Conservation (phyloP, 805 yeast genomes). For the Saturnispora hagleri region DNA sequence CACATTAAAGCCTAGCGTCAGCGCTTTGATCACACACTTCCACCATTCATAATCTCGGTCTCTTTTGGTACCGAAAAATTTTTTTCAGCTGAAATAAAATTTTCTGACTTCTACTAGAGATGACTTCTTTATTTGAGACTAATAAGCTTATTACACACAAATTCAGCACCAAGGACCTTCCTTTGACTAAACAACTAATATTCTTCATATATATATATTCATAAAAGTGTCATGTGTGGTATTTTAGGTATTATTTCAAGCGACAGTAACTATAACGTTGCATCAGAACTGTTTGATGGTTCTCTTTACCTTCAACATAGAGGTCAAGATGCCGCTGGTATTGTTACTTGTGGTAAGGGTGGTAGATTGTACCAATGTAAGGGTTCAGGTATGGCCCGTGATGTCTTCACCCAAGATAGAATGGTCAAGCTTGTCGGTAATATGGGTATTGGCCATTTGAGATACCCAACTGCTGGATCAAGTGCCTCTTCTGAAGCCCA, state of each 20-base stretch:
- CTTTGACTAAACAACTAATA: background rate
- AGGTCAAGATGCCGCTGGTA: constrained; percentile 99
- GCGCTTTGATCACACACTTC: too few relatives aligned
- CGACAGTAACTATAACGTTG: constrained; percentile 62
- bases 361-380: constrained; percentile 96
- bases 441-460: constrained; percentile 90
- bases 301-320: constrained; percentile 90
- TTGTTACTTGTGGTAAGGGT: constrained; percentile 87
- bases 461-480: constrained; percentile 97
- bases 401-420: constrained; percentile 82
- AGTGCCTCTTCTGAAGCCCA: constrained; percentile 95
- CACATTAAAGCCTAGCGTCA: too few relatives aligned
- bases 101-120: background rate
- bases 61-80: background rate
- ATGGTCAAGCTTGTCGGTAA: constrained; percentile 76
- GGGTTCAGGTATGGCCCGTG: constrained; percentile 98
- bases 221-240: constrained; percentile 68
- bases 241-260: constrained; percentile 81
- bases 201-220: background rate
- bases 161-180: background rate
- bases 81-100: background rate
- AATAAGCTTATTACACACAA: background rate
- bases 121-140: background rate
- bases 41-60: background rate
- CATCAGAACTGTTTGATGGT: constrained; percentile 88